Conservation (phyloP, 2,329 filamentous ascomycete genomes). For the Penicillium sp. region DNA sequence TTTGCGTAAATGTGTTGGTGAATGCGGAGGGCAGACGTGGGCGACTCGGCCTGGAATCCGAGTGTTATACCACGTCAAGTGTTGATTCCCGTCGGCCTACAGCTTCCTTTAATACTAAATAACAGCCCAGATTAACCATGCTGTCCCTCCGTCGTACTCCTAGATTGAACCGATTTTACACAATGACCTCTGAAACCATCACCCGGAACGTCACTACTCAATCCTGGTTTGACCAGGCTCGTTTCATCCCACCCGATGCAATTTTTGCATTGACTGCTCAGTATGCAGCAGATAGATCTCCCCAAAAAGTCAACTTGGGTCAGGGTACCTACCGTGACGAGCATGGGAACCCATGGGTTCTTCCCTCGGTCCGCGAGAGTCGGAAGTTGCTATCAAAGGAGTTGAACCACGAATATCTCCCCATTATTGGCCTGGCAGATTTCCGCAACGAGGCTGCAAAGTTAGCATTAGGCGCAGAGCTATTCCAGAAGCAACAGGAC, state of each 20-base stretch:
- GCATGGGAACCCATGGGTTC: slow-evolving; percentile 34
- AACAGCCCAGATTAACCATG: neutral
- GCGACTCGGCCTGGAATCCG: neutral
- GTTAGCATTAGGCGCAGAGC: slow-evolving; percentile 67
- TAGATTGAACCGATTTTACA: neutral
- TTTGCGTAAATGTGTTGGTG: too few species aligned
- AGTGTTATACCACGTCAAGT: neutral
- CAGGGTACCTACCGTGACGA: slow-evolving; percentile 38
- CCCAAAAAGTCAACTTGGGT: slow-evolving; percentile 36
- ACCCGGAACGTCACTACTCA: neutral
- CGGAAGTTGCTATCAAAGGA: slow-evolving; percentile 51
- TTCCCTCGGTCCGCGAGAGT: slow-evolving; percentile 30
- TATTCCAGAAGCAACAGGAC: slow-evolving; percentile 4
- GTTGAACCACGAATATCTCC: slow-evolving; percentile 94
- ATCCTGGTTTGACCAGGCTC: slow-evolving; percentile 12
- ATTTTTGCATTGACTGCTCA: slow-evolving; percentile 25
- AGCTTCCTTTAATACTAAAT: neutral
- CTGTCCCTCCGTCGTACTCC: neutral
- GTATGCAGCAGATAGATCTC: slow-evolving; percentile 16
- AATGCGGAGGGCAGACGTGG: neutral
- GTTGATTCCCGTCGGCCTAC: neutral
- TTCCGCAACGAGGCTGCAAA: slow-evolving; percentile 84
- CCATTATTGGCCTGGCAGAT: slow-evolving; percentile 76
- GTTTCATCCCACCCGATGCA: slow-evolving; percentile 17
- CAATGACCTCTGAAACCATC: neutral